These are phyloP conservation scores for Russula foetens DNA, from an alignment of 768 basidiomycete species.

Conservation along the genomic window DNA sequence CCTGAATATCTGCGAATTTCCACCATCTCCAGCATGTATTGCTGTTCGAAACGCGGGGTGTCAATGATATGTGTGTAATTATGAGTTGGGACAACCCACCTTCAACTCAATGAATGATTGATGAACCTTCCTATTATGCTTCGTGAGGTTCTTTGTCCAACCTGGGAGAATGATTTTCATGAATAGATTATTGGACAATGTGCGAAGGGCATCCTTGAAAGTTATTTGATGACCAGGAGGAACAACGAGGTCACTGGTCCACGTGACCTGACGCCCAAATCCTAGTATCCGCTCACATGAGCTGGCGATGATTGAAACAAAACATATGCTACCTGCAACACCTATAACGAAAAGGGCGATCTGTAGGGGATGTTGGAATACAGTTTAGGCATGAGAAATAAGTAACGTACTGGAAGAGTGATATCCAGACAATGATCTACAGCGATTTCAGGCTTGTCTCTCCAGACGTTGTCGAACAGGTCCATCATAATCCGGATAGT, in stretches of 20 bases:
- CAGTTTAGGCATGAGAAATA: background rate
- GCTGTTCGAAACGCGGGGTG: slow-evolving; percentile 5
- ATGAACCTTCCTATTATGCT: slow-evolving; percentile 27
- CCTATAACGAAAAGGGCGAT: slow-evolving; percentile 49
- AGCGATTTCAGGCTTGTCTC: slow-evolving; percentile 30
- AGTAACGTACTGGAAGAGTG: slow-evolving; percentile 40
- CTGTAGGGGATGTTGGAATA: slow-evolving; percentile 25
- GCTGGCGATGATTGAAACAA: background rate
- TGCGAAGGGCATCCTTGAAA: slow-evolving; percentile 42
- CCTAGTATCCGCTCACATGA: slow-evolving; percentile 18
- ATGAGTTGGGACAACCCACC: slow-evolving; percentile 23
- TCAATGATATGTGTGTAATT: background rate
- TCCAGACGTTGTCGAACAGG: slow-evolving; percentile 39
- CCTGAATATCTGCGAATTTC: slow-evolving; percentile 6
- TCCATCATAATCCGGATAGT: slow-evolving; percentile 27
- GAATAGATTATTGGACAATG: slow-evolving; percentile 32
- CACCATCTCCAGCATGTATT: slow-evolving; percentile 27
- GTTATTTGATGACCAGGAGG: slow-evolving; percentile 39
- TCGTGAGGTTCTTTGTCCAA: slow-evolving; percentile 33
- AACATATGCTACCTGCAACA: slow-evolving; percentile 31
- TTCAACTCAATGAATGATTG: slow-evolving; percentile 38
- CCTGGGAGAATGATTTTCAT: slow-evolving; percentile 34
- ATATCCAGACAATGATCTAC: slow-evolving; percentile 43
- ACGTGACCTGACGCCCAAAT: slow-evolving; percentile 44
- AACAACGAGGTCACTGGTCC: slow-evolving; percentile 35